Evolutionary conservation across 2,329 filamentous ascomycete genomes (phyloP).

Genomic region (Aschersonia sp.): DNA sequence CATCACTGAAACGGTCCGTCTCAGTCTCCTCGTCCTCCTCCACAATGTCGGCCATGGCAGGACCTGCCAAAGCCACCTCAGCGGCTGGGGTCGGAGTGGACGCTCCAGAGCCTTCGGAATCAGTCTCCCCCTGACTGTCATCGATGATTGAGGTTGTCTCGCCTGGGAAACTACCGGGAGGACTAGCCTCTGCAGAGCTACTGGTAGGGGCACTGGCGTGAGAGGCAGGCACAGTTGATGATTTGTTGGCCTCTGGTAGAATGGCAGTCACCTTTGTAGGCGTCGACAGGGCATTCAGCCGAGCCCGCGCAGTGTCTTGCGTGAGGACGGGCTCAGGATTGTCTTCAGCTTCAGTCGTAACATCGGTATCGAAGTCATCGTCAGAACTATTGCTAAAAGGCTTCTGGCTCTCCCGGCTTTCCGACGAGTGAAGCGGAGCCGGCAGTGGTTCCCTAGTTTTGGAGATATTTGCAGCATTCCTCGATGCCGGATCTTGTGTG

Average conservation of each 20-base stretch:
- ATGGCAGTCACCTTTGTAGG: not conserved
- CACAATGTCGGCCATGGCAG: constrained; percentile 18
- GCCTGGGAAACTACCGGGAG: constrained; percentile 3
- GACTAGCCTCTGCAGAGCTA: not conserved
- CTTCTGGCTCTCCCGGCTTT: constrained; percentile 51
- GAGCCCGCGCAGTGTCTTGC: not conserved
- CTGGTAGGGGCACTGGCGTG: constrained; percentile 1
- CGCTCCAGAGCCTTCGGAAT: constrained; percentile 2
- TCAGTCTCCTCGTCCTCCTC: constrained; percentile 31
- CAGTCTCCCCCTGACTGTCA: not conserved
- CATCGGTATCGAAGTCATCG: constrained; percentile 12
- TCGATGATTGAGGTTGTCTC: not conserved
- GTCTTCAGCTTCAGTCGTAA: constrained; percentile 5
- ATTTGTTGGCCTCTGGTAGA: not conserved
- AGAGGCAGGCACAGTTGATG: constrained; percentile 3
- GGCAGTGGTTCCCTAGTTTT: constrained; percentile 51
- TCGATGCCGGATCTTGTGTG: constrained; percentile 35
- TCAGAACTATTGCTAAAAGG: constrained; percentile 20
- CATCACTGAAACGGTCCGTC: constrained; percentile 58
- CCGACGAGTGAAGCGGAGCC: constrained; percentile 55
- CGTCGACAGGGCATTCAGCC: constrained; percentile 1
- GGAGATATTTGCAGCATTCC: constrained; percentile 40
- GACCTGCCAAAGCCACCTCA: constrained; percentile 8
- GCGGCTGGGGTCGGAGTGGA: constrained; percentile 6
- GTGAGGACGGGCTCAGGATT: not conserved